Evolutionary conservation across 2,329 filamentous ascomycete genomes (phyloP).

Genomic region (Fusarium sp.): DNA sequence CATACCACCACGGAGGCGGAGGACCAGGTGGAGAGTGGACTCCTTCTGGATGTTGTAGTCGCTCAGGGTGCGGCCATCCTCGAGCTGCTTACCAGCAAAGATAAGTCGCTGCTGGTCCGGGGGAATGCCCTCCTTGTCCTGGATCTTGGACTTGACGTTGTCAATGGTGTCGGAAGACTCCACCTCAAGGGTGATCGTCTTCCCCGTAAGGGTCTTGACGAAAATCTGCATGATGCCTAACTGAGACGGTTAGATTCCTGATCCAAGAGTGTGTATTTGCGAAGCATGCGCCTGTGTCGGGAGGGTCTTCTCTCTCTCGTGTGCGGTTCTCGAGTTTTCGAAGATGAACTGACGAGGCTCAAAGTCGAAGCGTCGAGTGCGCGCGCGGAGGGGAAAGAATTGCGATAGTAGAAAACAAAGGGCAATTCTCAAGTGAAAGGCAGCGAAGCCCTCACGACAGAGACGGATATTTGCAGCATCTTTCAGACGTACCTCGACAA

Average conservation of each 20-base stretch:
- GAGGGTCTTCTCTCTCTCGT: slow-evolving; percentile 16
- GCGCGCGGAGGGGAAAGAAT: slow-evolving; percentile 25
- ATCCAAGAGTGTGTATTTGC: slow-evolving; percentile 13
- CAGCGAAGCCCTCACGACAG: slow-evolving; percentile 49
- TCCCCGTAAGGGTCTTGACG: slow-evolving; percentile 93
- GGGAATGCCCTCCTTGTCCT: slow-evolving; percentile 99
- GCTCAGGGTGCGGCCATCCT: slow-evolving; percentile 97
- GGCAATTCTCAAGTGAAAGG: slow-evolving; percentile 50
- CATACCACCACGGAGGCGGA: slow-evolving; percentile 93
- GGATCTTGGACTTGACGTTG: slow-evolving; percentile 99
- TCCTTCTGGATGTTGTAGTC: slow-evolving; percentile 99
- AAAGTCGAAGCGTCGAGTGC: slow-evolving; percentile 29
- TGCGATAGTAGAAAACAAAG: slow-evolving; percentile 21
- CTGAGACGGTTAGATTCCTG: slow-evolving; percentile 58
- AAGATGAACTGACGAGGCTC: slow-evolving; percentile 22
- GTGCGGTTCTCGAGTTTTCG: slow-evolving; percentile 26
- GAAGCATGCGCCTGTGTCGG: slow-evolving; percentile 12
- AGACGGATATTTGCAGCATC: slow-evolving; percentile 58
- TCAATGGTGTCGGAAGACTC: slow-evolving; percentile 99
- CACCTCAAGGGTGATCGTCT: slow-evolving; percentile 99
- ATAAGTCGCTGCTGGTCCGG: slow-evolving; percentile 99
- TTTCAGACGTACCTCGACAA: slow-evolving; percentile 73
- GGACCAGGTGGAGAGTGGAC: slow-evolving; percentile 96
- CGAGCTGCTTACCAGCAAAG: slow-evolving; percentile 99
- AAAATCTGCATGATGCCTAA: slow-evolving; percentile 81